Conservation (phyloP, 208 protist genomes). For the Leishmania amazonensis region DNA sequence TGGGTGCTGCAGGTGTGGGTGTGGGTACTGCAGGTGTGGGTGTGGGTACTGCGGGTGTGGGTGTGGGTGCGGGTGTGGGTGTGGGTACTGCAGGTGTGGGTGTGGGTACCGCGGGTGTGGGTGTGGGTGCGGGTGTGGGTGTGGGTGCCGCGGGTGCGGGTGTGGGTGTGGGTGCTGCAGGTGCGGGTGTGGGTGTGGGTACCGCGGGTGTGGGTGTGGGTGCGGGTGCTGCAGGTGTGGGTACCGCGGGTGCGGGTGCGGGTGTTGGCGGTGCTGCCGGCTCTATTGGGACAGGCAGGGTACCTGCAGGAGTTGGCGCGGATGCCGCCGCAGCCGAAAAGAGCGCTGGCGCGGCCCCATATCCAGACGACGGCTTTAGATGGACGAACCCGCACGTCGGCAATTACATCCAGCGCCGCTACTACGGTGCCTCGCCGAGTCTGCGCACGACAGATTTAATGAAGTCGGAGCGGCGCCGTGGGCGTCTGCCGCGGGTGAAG, state of each 20-base stretch:
- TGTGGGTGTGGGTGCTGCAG: not conserved
- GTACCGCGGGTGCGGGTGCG: not conserved
- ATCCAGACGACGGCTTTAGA: constrained; percentile 25
- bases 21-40: not conserved
- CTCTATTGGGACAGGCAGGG: not conserved
- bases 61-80: not conserved
- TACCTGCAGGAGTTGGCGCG: not conserved
- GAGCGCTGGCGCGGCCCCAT: not conserved
- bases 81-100: not conserved
- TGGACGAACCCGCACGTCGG: constrained; percentile 90
- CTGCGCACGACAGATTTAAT: constrained; percentile 75
- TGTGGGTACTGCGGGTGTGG: not conserved
- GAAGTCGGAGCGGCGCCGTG: constrained; percentile 37
- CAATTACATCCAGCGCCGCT: constrained; percentile 88
- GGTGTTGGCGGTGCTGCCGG: not conserved
- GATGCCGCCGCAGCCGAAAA: not conserved
- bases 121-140: not conserved
- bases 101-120: no score
- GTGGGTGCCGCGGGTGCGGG: not conserved
- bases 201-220: not conserved
- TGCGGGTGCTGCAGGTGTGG: not conserved
- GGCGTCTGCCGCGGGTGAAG: constrained; percentile 57
- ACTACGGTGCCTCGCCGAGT: constrained; percentile 83
- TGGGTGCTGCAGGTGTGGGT: not conserved
- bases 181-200: not conserved